phyloP scores from a whole-genome alignment of 23 red algal genomes.

The Gracilaria caudata region DNA sequence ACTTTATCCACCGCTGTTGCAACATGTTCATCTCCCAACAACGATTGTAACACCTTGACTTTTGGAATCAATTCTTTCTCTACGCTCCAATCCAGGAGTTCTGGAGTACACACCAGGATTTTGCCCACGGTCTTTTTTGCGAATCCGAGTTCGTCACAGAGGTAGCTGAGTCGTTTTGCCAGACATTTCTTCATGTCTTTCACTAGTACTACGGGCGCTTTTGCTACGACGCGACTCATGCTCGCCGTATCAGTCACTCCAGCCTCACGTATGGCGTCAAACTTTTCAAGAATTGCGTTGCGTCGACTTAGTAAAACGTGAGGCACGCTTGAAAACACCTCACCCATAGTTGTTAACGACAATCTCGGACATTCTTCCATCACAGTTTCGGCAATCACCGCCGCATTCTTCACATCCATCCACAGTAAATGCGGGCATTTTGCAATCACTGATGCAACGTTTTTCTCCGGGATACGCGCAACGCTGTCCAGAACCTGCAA shows the following conservation, averaged over 20 bases:
- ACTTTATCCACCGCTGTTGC: slow-evolving; percentile 43
- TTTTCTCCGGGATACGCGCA: slow-evolving; percentile 6
- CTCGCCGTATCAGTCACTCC: slow-evolving; percentile 18
- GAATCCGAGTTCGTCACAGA: slow-evolving; percentile 18
- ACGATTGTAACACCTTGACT: slow-evolving; percentile 15
- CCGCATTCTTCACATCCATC: slow-evolving; percentile 55
- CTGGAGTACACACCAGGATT: slow-evolving; percentile 47
- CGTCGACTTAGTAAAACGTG: slow-evolving; percentile 54
- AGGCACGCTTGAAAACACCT: slow-evolving; percentile 56
- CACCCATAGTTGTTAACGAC: slow-evolving; percentile 23
- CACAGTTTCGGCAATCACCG: slow-evolving; percentile 14
- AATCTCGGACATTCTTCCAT: slow-evolving; percentile 36
- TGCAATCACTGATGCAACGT: slow-evolving; percentile 29
- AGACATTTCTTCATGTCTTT: slow-evolving; percentile 48
- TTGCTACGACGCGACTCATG: slow-evolving; percentile 54
- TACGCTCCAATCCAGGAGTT: slow-evolving; percentile 61
- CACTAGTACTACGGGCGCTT: slow-evolving; percentile 53
- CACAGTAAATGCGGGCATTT: slow-evolving; percentile 75
- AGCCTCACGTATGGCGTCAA: slow-evolving; percentile 27
- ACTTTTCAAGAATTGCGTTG: not conserved
- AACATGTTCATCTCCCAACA: slow-evolving; percentile 50
- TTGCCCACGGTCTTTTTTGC: slow-evolving; percentile 26
- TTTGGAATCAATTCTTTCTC: slow-evolving; percentile 39
- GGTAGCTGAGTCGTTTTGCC: slow-evolving; percentile 30
- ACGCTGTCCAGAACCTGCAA: slow-evolving; percentile 25